Evolutionary conservation across 306 rosid species (phyloP), one percentile per base, ranked within the genome.

Genomic region (Quercus glauca): DNA sequence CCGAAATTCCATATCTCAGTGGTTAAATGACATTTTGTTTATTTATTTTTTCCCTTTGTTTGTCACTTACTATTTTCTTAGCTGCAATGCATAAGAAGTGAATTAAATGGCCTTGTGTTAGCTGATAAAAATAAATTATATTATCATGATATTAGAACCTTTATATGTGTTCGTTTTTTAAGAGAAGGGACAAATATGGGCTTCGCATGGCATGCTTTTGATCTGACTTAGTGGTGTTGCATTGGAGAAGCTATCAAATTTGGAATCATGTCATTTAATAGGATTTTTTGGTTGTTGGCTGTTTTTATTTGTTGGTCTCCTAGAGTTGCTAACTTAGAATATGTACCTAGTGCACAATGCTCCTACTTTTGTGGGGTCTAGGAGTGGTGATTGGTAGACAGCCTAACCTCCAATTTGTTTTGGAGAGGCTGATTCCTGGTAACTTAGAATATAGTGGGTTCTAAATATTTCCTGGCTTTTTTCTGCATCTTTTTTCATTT

Each of bases 21-120:
- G 26, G 10, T 58, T 29, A 58, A 58, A 18, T 23, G n/a, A 33
- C 70, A 55, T 57, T 33, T 26, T 69, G 19, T 74, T 7, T 33
- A 6, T 33, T 13, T 13, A n/a, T 11, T 11, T 13, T 49, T 49
- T 52, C 15, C 31, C 76, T 57, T 65, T 78, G 58, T 18, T 80
- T 33, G 33, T 63, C 73, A 73, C 56, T 76, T 73, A 51, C 61
- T 71, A 31, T 25, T 33, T 20, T 71, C 19, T 56, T 35, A 33
- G 70, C 78, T 69, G 53, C 58, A 55, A 17, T 55, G 74, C 52
- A 59, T 70, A 35, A 56, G 60, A 41, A 51, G 63, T n/a, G 37
- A 28, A 26, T 17, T 5, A 51, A 72, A 60, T 55, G 57, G 57
- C 79, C 55, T 29, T 43, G 56, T 29, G 49, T 67, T 69, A 73